Conservation (phyloP, 139 green algal genomes). For the Auxenochlorella pyrenoidosa region DNA sequence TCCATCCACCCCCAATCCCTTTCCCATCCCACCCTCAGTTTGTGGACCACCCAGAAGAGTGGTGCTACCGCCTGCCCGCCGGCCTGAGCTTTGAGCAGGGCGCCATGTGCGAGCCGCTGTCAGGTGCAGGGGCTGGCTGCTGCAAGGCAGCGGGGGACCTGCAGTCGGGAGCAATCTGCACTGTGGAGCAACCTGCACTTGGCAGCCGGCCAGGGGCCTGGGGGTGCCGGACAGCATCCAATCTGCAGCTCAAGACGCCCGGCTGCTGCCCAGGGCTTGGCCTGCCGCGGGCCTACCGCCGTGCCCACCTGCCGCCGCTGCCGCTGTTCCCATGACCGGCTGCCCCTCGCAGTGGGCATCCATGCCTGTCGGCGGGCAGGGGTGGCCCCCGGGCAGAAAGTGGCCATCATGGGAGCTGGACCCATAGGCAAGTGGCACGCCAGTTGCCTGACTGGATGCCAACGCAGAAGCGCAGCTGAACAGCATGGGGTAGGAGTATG, state of each 20-base stretch:
- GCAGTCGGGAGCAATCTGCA: neutral
- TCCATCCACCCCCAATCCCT: too few relatives aligned
- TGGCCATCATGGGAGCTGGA: constrained; percentile 65
- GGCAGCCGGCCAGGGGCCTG: too few relatives aligned
- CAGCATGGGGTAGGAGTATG: too few relatives aligned
- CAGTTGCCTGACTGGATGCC: neutral
- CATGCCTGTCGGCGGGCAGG: constrained; percentile 59
- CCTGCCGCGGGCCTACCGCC: neutral
- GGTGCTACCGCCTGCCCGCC: constrained; percentile 67
- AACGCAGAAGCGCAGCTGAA: neutral
- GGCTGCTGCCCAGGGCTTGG: neutral
- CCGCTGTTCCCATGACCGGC: too few relatives aligned
- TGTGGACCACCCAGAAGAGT: constrained; percentile 63
- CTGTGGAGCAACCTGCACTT: too few relatives aligned
- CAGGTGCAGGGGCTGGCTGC: neutral
- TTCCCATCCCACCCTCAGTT: neutral
- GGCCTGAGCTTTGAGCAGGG: constrained; percentile 63
- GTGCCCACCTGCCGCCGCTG: neutral
- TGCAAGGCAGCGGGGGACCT: neutral
- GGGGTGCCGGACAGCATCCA: neutral
- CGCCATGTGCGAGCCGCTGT: constrained; percentile 72
- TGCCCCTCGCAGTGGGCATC: constrained; percentile 46
- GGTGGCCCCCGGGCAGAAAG: constrained; percentile 50
- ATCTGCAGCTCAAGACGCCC: too few relatives aligned
- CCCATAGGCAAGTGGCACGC: constrained; percentile 55